Evolutionary conservation across 345 rosid species (phyloP).

Genomic region (Tarenaya hassleriana): DNA sequence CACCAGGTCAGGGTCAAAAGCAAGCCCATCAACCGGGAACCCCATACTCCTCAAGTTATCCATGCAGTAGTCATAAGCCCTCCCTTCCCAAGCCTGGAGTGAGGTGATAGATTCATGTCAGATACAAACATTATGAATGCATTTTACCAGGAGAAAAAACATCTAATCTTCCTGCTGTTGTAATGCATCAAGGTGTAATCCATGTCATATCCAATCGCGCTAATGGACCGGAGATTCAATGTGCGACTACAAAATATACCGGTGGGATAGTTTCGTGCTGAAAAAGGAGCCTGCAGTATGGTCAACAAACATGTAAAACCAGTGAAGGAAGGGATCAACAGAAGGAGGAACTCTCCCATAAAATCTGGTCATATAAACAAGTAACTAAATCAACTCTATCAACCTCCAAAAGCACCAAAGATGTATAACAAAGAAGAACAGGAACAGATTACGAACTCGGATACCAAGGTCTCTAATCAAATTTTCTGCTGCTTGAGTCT

Average conservation of each 20-base stretch:
- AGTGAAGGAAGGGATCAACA: neutral
- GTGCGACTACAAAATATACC: slow-evolving; percentile 97
- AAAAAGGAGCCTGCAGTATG: slow-evolving; percentile 61
- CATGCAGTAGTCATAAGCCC: slow-evolving; percentile 96
- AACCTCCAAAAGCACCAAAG: neutral
- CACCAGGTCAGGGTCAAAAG: slow-evolving; percentile 87
- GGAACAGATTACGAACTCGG: slow-evolving; percentile 42
- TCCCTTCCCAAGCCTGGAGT: slow-evolving; percentile 95
- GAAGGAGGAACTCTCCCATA: neutral
- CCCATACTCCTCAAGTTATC: slow-evolving; percentile 80
- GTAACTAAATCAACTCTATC: neutral
- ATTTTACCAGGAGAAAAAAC: neutral
- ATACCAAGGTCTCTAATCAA: slow-evolving; percentile 72
- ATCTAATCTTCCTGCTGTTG: slow-evolving; percentile 22
- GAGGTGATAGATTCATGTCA: slow-evolving; percentile 15
- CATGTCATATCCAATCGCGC: slow-evolving; percentile 98
- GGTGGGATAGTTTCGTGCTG: slow-evolving; percentile 69
- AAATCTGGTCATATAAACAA: neutral
- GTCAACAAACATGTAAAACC: slow-evolving; percentile 16
- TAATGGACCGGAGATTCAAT: slow-evolving; percentile 88
- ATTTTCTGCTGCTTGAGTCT: slow-evolving; percentile 66
- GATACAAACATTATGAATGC: neutral
- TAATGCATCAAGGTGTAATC: slow-evolving; percentile 96
- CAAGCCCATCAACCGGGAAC: slow-evolving; percentile 84
- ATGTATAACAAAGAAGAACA: neutral